Evolutionary conservation across 2,329 filamentous ascomycete species (phyloP).

Genomic region (Fusarium stilboides): DNA sequence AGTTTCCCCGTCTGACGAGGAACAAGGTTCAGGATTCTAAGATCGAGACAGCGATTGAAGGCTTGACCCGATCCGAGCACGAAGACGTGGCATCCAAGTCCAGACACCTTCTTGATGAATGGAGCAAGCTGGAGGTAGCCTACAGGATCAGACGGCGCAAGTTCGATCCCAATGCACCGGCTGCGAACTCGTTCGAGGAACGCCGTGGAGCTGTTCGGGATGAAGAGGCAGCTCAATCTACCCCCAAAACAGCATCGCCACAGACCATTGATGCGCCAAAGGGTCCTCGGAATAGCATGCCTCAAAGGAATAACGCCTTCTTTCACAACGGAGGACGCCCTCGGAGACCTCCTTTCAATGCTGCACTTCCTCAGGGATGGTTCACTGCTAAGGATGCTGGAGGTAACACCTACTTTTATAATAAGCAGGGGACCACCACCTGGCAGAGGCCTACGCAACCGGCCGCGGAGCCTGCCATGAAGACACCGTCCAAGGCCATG

Average conservation of each 20-base stretch:
- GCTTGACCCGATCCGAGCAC: constrained; percentile 77
- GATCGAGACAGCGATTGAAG: constrained; percentile 86
- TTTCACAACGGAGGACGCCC: constrained; percentile 64
- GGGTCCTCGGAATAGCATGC: constrained; percentile 72
- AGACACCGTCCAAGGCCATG: constrained; percentile 74
- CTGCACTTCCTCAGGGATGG: constrained; percentile 86
- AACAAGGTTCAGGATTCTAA: constrained; percentile 99
- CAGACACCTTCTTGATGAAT: constrained; percentile 80
- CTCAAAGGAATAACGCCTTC: constrained; percentile 67
- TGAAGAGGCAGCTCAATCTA: constrained; percentile 56
- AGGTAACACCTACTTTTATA: constrained; percentile 89
- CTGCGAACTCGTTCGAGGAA: constrained; percentile 72
- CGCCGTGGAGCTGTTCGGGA: constrained; percentile 69
- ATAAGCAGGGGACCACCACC: constrained; percentile 80
- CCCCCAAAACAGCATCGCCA: constrained; percentile 60
- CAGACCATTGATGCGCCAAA: constrained; percentile 69
- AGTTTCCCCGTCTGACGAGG: constrained; percentile 89
- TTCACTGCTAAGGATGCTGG: constrained; percentile 79
- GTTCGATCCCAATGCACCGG: constrained; percentile 76
- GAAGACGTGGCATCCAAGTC: constrained; percentile 82
- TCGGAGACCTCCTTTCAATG: constrained; percentile 69
- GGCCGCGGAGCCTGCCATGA: constrained; percentile 74
- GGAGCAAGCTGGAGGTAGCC: constrained; percentile 90
- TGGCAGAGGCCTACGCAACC: constrained; percentile 85
- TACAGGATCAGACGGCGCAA: constrained; percentile 96